phyloP scores from a whole-genome alignment of 2,329 filamentous ascomycete genomes.

The Gyromitra esculenta region DNA sequence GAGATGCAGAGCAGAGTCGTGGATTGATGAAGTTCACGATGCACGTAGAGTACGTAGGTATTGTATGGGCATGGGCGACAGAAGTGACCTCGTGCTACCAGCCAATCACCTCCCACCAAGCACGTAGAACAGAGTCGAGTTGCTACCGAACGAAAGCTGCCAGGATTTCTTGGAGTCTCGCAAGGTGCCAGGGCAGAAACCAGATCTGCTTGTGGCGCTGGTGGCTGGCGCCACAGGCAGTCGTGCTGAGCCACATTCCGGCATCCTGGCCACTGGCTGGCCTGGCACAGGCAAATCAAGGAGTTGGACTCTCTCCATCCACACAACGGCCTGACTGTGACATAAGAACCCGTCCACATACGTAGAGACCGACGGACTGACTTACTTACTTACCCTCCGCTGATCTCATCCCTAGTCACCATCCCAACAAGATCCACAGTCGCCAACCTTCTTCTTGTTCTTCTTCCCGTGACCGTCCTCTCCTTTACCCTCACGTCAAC shows the following conservation, averaged over 20 bases:
- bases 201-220: neutral
- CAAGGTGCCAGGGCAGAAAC: neutral
- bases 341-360: neutral
- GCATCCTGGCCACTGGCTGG: neutral
- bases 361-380: neutral
- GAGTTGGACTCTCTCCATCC: neutral
- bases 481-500: constrained; percentile 7
- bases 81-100: neutral
- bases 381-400: neutral
- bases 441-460: neutral
- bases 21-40: neutral
- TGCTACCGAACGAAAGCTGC: neutral
- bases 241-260: neutral
- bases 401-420: constrained; percentile 17
- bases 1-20: neutral
- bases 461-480: neutral
- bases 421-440: too few species aligned
- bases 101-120: neutral
- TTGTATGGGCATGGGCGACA: neutral
- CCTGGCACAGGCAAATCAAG: constrained; percentile 3
- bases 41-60: neutral
- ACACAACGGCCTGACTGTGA: neutral
- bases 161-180: constrained; percentile 1
- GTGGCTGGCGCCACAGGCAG: neutral
- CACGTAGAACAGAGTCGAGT: neutral